Evolutionary conservation across 2,329 filamentous ascomycete species (phyloP).

Genomic region (Trichophyton verrucosum): DNA sequence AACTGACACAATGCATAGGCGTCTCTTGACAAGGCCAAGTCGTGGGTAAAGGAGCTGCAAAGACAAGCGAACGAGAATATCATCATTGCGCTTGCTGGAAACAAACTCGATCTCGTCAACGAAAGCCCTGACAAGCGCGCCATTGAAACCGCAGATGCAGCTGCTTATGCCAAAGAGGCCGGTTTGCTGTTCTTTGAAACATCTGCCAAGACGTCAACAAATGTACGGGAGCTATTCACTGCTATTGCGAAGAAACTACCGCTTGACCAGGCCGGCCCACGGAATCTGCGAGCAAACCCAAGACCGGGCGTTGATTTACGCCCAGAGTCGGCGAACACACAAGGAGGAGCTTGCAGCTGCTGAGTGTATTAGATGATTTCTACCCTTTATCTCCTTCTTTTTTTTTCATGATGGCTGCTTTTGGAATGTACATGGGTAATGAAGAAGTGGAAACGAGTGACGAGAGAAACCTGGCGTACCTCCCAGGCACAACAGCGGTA

Average conservation of each 20-base stretch:
- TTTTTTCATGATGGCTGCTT: neutral
- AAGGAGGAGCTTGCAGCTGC: constrained; percentile 52
- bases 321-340: constrained; percentile 48
- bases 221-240: constrained; percentile 90
- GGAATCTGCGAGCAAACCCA: constrained; percentile 59
- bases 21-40: constrained; percentile 96
- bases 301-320: constrained; percentile 56
- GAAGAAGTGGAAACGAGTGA: neutral
- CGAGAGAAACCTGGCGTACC: neutral
- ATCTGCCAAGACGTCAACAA: constrained; percentile 92
- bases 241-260: constrained; percentile 96
- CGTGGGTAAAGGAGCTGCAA: constrained; percentile 98
- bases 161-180: constrained; percentile 88
- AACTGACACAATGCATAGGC: constrained; percentile 43
- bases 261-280: constrained; percentile 86
- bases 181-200: constrained; percentile 97
- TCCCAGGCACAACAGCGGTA: neutral
- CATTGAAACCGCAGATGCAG: constrained; percentile 75
- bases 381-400: neutral
- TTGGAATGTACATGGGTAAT: neutral
- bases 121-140: constrained; percentile 94
- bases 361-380: constrained; percentile 26
- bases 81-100: constrained; percentile 93
- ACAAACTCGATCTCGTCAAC: constrained; percentile 92
- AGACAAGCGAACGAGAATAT: constrained; percentile 99